Percentiles rank a stretch among this genome's conserved stretches.
These are phyloP conservation scores for Ascomycota sp. DNA, from an alignment of 2,329 filamentous ascomycete genomes.

Conservation along the genomic window DNA sequence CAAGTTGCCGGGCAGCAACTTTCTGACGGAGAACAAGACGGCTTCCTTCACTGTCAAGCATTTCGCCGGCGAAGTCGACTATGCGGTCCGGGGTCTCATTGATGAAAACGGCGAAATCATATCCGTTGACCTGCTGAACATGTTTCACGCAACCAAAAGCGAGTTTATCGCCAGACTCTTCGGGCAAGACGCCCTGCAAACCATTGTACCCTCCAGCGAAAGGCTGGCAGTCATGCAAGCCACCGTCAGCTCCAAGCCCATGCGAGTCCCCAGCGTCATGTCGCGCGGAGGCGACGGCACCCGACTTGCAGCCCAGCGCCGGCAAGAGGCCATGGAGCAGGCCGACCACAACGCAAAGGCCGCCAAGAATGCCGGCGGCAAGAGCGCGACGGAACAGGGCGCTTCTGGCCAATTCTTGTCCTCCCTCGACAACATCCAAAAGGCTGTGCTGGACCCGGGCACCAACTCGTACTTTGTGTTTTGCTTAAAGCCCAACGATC, in stretches of 20 bases:
- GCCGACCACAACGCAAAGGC: constrained; percentile 21
- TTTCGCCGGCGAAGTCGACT: constrained; percentile 91
- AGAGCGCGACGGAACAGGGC: constrained; percentile 40
- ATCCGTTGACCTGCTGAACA: constrained; percentile 83
- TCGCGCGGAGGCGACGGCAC: constrained; percentile 41
- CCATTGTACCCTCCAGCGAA: constrained; percentile 81
- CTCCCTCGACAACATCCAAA: constrained; percentile 73
- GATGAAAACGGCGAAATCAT: constrained; percentile 95
- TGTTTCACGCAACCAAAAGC: constrained; percentile 72
- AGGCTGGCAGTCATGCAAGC: constrained; percentile 82
- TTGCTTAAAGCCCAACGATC: constrained; percentile 90
- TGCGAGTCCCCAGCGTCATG: constrained; percentile 81
- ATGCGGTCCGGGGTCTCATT: constrained; percentile 63
- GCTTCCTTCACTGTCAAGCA: constrained; percentile 80
- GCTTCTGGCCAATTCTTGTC: constrained; percentile 82
- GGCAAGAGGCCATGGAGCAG: constrained; percentile 22
- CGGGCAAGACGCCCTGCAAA: constrained; percentile 85
- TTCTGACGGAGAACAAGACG: constrained; percentile 57
- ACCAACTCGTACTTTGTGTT: constrained; percentile 93
- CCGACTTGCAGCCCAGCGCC: constrained; percentile 15
- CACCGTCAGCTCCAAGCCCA: constrained; percentile 84
- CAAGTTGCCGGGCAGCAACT: constrained; percentile 70
- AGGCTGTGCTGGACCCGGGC: constrained; percentile 58
- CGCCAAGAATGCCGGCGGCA: constrained; percentile 14
- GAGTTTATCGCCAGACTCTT: constrained; percentile 78